Conservation (phyloP, 2,329 filamentous ascomycete genomes). For the Nakataea oryzae region DNA sequence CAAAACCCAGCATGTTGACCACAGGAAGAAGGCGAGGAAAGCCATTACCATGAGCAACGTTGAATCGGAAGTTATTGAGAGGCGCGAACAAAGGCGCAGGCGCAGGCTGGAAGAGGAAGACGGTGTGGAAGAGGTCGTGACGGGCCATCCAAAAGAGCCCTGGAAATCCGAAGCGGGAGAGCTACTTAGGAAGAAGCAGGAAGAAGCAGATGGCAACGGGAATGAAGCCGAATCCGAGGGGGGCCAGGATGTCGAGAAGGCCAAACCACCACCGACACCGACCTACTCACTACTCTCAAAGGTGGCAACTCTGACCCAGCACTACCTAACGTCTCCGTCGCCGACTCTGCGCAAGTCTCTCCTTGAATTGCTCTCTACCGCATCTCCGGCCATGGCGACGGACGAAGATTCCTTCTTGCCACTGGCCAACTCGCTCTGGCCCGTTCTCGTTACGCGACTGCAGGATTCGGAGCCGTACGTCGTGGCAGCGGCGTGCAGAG, state of each 20-base stretch:
- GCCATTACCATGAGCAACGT: conserved; percentile 32
- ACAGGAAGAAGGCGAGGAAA: conserved; percentile 26
- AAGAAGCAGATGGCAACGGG: conserved; percentile 13
- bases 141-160: conserved; percentile 22
- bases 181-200: conserved; percentile 14
- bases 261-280: conserved; percentile 58
- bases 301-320: conserved; percentile 75
- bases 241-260: conserved; percentile 22
- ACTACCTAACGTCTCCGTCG: conserved; percentile 81
- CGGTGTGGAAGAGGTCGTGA: conserved; percentile 20
- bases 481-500: conserved; percentile 56
- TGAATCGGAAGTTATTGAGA: conserved; percentile 43
- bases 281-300: conserved; percentile 73
- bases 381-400: conserved; percentile 58
- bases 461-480: conserved; percentile 60
- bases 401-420: conserved; percentile 82
- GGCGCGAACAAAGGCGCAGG: conserved; percentile 39
- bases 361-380: conserved; percentile 64
- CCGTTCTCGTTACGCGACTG: conserved; percentile 60
- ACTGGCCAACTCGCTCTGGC: conserved; percentile 85
- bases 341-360: conserved; percentile 69
- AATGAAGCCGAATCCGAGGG: conserved; percentile 22
- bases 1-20: conserved; percentile 22
- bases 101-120: conserved; percentile 17
- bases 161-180: conserved; percentile 22